Evolutionary conservation across 208 protist genomes (phyloP).

Genomic region (Crithidia fasciculata): DNA sequence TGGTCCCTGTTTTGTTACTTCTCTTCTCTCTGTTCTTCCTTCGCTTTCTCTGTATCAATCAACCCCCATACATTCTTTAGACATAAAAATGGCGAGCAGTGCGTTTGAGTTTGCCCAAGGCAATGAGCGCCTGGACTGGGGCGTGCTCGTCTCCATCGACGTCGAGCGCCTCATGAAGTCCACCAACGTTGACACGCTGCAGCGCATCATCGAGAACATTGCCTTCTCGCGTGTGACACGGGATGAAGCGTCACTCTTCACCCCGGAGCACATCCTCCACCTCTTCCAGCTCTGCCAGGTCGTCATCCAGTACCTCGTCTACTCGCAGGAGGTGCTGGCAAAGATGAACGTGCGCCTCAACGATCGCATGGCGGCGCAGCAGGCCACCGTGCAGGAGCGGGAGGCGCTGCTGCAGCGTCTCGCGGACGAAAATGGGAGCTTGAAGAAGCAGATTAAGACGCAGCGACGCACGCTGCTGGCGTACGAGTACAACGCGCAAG

Average conservation of each 20-base stretch:
- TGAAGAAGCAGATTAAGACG: slow-evolving; percentile 88
- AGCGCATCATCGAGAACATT: slow-evolving; percentile 89
- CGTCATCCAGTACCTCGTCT: slow-evolving; percentile 90
- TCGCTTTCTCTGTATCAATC: too few species aligned
- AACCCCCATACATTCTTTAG: background rate
- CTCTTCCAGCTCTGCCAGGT: slow-evolving; percentile 86
- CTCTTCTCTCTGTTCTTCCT: too few species aligned
- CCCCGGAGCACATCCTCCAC: slow-evolving; percentile 84
- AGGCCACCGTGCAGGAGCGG: slow-evolving; percentile 35
- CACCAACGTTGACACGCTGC: slow-evolving; percentile 86
- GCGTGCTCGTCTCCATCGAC: slow-evolving; percentile 87
- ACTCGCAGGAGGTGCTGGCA: slow-evolving; percentile 85
- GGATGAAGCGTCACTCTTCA: slow-evolving; percentile 89
- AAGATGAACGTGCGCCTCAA: slow-evolving; percentile 84
- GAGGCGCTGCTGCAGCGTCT: slow-evolving; percentile 50
- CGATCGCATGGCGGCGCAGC: slow-evolving; percentile 54
- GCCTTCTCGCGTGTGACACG: slow-evolving; percentile 85
- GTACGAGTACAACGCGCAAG: slow-evolving; percentile 79
- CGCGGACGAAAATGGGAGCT: slow-evolving; percentile 55
- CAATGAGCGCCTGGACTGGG: slow-evolving; percentile 91
- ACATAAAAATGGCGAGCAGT: slow-evolving; percentile 24
- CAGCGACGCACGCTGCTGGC: slow-evolving; percentile 81
- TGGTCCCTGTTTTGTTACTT: too few species aligned
- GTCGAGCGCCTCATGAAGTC: slow-evolving; percentile 78
- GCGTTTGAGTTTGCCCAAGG: slow-evolving; percentile 84